Base-by-base conservation (phyloP, 495 filamentous ascomycete species). In the Penicillium alfredii region DNA sequence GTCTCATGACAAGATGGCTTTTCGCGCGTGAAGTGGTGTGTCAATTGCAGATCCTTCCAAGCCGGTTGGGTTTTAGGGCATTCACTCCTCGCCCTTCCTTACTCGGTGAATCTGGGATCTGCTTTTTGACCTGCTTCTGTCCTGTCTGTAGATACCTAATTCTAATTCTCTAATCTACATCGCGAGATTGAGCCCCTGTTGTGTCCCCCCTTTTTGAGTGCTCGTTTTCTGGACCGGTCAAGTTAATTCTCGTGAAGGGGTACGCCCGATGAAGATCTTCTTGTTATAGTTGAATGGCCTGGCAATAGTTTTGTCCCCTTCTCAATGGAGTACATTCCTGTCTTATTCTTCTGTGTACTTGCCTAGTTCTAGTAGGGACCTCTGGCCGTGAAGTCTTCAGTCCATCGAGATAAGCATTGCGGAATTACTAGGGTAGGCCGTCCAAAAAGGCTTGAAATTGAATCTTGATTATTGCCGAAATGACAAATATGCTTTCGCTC, bases 281-380 rank as follows among this genome's bases (percentile, higher is more conserved):
- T 47, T 49, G 40, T 46, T 51, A 27, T 30, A 33, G n/a, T 28
- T 35, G 41, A 22, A 37, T 40, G 43, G 38, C 11, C 27, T 50
- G 27, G 33, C 13, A 23, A 34, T 44, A 30, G 6, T 46, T 47
- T 35, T 44, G 46, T 41, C 52, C 53, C 49, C 53, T n/a, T n/a
- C n/a, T 51, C 35, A 60, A 56, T 61, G 57, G 57, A 61, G 49
- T 63, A 63, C 55, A 52, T 63, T 63, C 59, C 44, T 56, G 61
- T 32, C 38, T 33, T 8, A 16, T 34, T 13, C 26, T n/a, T n/a
- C n/a, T n/a, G n/a, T n/a, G n/a, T n/a, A n/a, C n/a, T n/a, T n/a
- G n/a, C n/a, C n/a, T n/a, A n/a, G n/a, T n/a, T n/a, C n/a, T n/a
- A n/a, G n/a, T n/a, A n/a, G n/a, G n/a, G n/a, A n/a, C n/a, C n/a